Base-by-base conservation (phyloP, 352 stramenopile species). In the Elongisporangium anandrum region DNA sequence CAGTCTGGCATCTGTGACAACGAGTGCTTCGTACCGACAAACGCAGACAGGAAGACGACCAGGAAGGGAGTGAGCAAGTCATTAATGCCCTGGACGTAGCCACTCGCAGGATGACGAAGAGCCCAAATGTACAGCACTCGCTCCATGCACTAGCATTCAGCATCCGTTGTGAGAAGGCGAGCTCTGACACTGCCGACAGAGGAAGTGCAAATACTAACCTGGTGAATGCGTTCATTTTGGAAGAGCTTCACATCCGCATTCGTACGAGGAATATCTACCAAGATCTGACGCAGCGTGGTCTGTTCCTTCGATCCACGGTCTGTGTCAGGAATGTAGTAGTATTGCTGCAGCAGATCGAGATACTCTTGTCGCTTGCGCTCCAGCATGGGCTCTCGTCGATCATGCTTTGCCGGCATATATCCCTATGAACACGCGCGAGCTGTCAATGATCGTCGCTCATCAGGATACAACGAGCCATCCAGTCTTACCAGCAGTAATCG, bases 71-170 rank as follows among this genome's bases (percentile, higher is more conserved):
- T 99, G 22, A 98, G 86, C 39, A 99, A 72, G 75, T 99, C 98
- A 73, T 99, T 99, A 64, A 99, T 99, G 48, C 98, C 98, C 73
- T 99, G 97, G 29, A 99, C 98, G 76, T 99, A 99, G 54, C 93
- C 95, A 64, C 86, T 98, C 0, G 97, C 97, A 9, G 98, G 98
- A 80, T 99, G 97, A 45, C 97, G 83, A 69, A 99, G 97, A 22
- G 97, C 96, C 97, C 97, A 99, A 61, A 99, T 98, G 81, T 99
- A 99, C 22, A 99, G 77, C 24, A 99, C 81, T 19, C 97, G 81
- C 61, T 98, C 91, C 74, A 99, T 95, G 56, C 85, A 88, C 72
- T 95, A 50, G 63, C 45, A 75, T 69, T 48, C 47, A 48, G 24
- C 23, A 22, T n/a, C n/a, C n/a, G n/a, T n/a, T n/a, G n/a, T n/a